phyloP scores from a whole-genome alignment of 2,329 filamentous ascomycete genomes.

The Botryosphaeria dothidea region DNA sequence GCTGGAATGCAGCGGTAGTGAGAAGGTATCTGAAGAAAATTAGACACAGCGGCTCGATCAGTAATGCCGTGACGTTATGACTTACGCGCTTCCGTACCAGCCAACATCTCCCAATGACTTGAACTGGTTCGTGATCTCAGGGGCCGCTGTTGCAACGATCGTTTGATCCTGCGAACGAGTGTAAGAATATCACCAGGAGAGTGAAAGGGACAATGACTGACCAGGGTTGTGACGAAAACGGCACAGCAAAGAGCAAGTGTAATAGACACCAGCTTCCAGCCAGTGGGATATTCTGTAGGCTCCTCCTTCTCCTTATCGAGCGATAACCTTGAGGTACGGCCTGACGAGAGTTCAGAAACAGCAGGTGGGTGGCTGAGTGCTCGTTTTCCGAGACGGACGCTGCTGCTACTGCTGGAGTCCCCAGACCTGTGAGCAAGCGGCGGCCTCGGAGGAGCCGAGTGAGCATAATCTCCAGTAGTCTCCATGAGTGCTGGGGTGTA shows the following conservation, averaged over 20 bases:
- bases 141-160: slow-evolving; percentile 32
- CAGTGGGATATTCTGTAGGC: slow-evolving; percentile 23
- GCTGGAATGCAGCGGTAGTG: slow-evolving; percentile 44
- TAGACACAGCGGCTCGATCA: slow-evolving; percentile 1
- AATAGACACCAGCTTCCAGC: slow-evolving; percentile 27
- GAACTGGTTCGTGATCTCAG: slow-evolving; percentile 32
- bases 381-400: slow-evolving; percentile 2
- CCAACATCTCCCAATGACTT: slow-evolving; percentile 24
- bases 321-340: background rate
- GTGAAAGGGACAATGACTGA: slow-evolving; percentile 14
- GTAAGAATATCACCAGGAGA: background rate
- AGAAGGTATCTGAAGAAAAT: slow-evolving; percentile 44
- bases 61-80: slow-evolving; percentile 24
- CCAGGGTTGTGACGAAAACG: slow-evolving; percentile 36
- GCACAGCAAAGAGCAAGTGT: slow-evolving; percentile 30
- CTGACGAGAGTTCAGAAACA: background rate
- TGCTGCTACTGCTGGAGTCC: background rate
- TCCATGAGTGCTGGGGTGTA: background rate
- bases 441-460: background rate
- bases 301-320: background rate
- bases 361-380: slow-evolving; percentile 1
- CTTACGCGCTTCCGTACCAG: slow-evolving; percentile 39
- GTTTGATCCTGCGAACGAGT: slow-evolving; percentile 21
- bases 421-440: background rate
- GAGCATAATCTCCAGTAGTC: background rate